Evolutionary conservation across 257 asterid genomes (phyloP).

Genomic region (Fraxinus cuspidata): DNA sequence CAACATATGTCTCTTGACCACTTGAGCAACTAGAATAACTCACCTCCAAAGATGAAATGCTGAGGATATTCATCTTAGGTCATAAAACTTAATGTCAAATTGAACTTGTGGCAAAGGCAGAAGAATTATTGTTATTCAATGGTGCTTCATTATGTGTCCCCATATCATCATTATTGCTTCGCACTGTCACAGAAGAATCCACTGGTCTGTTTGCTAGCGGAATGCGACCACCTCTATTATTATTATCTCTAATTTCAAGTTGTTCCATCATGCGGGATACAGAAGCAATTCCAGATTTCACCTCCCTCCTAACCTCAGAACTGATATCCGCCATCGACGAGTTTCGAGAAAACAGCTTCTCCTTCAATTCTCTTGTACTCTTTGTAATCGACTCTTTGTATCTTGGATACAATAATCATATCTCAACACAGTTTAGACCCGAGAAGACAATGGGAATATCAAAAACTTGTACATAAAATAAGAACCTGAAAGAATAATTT

Average conservation of each 20-base stretch:
- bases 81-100: conserved; percentile 35
- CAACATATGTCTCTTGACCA: not conserved
- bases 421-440: conserved; percentile 13
- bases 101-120: conserved; percentile 55
- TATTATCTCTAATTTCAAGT: conserved; percentile 66
- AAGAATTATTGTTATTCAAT: conserved; percentile 34
- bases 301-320: conserved; percentile 73
- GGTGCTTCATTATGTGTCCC: conserved; percentile 32
- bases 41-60: conserved; percentile 74
- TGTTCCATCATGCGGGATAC: conserved; percentile 90
- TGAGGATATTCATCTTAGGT: conserved; percentile 43
- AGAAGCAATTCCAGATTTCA: conserved; percentile 77
- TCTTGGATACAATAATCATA: conserved; percentile 38
- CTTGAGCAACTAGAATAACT: conserved; percentile 31
- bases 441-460: conserved; percentile 6
- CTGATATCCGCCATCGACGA: conserved; percentile 76
- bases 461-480: not conserved
- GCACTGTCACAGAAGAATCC: conserved; percentile 40
- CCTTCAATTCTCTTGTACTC: conserved; percentile 87
- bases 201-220: conserved; percentile 28
- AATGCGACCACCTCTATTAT: conserved; percentile 31
- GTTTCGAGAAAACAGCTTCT: conserved; percentile 80
- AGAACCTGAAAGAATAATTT: not conserved
- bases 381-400: conserved; percentile 85
- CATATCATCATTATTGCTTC: conserved; percentile 40